Conservation (phyloP, 2,329 filamentous ascomycete genomes). For the Fusarium sp. region DNA sequence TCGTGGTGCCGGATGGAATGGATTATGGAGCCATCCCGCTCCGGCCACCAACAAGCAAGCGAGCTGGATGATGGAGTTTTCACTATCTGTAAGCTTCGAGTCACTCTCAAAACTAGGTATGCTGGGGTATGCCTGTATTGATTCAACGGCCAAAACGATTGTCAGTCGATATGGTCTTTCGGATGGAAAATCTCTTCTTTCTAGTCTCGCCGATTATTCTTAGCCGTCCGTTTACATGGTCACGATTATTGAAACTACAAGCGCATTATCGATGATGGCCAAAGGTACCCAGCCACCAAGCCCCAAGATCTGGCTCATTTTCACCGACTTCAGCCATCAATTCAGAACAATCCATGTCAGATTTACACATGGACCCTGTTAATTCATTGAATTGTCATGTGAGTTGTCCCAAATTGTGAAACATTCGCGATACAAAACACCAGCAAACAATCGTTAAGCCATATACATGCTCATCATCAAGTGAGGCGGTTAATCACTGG, state of each 20-base stretch:
- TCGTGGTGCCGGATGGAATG: slow-evolving; percentile 24
- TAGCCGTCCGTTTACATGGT: background rate
- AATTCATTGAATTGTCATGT: slow-evolving; percentile 13
- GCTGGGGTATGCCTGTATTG: slow-evolving; percentile 36
- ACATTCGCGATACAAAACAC: slow-evolving; percentile 14
- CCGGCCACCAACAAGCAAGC: slow-evolving; percentile 30
- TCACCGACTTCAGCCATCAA: background rate
- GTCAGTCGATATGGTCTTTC: slow-evolving; percentile 5
- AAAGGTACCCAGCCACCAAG: background rate
- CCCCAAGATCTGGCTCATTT: background rate
- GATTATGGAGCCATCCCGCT: slow-evolving; percentile 26
- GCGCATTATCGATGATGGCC: background rate
- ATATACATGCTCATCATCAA: slow-evolving; percentile 1
- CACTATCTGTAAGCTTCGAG: slow-evolving; percentile 14
- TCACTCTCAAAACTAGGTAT: slow-evolving; percentile 2
- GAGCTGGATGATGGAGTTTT: slow-evolving; percentile 33
- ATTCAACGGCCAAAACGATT: slow-evolving; percentile 20
- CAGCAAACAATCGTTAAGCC: slow-evolving; percentile 13
- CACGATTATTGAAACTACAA: slow-evolving; percentile 3
- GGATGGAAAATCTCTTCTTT: slow-evolving; percentile 17
- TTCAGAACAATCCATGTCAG: background rate
- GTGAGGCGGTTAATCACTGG: slow-evolving; percentile 39
- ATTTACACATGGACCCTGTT: background rate
- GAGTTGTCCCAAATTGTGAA: slow-evolving; percentile 24
- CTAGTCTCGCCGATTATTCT: slow-evolving; percentile 1